A percentile compares a stretch with the other conserved stretches of the same genome.
Evolutionary conservation across 208 protist genomes (phyloP).

Genomic region (Wallacemonas sp.): DNA sequence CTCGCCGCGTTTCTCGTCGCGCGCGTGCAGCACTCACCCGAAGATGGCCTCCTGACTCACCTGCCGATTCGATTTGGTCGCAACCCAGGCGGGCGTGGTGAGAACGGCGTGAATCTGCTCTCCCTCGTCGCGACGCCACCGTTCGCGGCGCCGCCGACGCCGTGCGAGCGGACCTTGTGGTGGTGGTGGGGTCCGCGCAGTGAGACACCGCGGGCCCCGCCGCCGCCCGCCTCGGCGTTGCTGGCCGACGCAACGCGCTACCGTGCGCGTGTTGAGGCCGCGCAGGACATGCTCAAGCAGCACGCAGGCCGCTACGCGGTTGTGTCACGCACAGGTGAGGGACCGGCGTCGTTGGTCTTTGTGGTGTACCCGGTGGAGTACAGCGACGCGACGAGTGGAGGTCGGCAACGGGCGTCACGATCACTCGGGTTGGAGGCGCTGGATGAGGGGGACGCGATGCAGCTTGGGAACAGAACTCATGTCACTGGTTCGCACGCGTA

Average conservation of each 20-base stretch:
- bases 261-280: neutral
- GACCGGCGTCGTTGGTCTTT: constrained; percentile 6
- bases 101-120: no score
- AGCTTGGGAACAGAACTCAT: no score
- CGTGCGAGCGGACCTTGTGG: neutral
- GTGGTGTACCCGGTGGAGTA: neutral
- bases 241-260: neutral
- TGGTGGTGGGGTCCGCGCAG: constrained; percentile 4
- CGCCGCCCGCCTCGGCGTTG: neutral
- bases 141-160: constrained; percentile 1
- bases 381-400: neutral
- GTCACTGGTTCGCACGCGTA: no score
- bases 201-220: neutral
- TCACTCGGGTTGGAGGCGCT: no score
- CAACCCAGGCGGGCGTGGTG: no score
- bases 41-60: constrained; percentile 23
- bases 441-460: neutral
- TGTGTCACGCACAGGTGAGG: neutral
- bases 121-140: neutral
- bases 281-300: constrained; percentile 7
- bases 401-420: no score
- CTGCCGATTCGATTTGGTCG: no score
- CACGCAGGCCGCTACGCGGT: constrained; percentile 1
- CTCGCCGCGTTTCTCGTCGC: constrained; percentile 35
- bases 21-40: constrained; percentile 29